phyloP scores from a whole-genome alignment of 2,329 filamentous ascomycete genomes.

The Teratosphaeriaceae sp. region DNA sequence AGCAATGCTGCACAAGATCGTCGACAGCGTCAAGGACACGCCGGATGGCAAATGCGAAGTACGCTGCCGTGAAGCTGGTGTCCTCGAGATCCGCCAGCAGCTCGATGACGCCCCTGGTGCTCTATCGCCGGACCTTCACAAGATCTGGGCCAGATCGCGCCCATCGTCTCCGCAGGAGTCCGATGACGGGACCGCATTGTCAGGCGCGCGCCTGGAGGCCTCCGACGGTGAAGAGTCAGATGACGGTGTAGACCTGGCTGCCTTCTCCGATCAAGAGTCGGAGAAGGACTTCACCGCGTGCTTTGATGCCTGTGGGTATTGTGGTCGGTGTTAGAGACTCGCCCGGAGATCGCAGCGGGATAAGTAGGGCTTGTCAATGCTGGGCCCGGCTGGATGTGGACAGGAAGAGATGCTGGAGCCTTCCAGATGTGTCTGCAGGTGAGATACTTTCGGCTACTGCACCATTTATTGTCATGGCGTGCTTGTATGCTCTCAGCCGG shows the following conservation, averaged over 20 bases:
- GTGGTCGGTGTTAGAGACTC: constrained; percentile 7
- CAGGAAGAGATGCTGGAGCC: too few species aligned
- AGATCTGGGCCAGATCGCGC: constrained; percentile 2
- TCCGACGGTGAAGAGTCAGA: background rate
- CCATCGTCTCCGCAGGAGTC: background rate
- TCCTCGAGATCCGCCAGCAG: constrained; percentile 30
- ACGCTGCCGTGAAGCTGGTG: constrained; percentile 23
- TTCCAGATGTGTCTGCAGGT: too few species aligned
- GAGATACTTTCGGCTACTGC: too few species aligned
- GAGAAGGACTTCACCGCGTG: constrained; percentile 15
- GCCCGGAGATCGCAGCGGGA: too few species aligned
- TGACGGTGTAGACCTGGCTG: constrained; percentile 3
- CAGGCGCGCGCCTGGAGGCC: background rate
- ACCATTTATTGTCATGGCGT: too few species aligned
- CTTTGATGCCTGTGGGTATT: constrained; percentile 11
- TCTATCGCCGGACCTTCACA: constrained; percentile 5
- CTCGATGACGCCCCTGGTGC: constrained; percentile 5
- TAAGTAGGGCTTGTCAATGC: too few species aligned
- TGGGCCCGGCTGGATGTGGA: too few species aligned
- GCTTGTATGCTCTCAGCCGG: too few species aligned
- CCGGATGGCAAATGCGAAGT: constrained; percentile 27
- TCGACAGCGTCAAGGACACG: constrained; percentile 20
- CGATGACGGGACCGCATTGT: constrained; percentile 1
- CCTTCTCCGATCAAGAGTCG: constrained; percentile 10
- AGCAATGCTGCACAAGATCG: constrained; percentile 27